Evolutionary conservation across 2,329 filamentous ascomycete genomes (phyloP).

Genomic region (Hysterium pulicare): DNA sequence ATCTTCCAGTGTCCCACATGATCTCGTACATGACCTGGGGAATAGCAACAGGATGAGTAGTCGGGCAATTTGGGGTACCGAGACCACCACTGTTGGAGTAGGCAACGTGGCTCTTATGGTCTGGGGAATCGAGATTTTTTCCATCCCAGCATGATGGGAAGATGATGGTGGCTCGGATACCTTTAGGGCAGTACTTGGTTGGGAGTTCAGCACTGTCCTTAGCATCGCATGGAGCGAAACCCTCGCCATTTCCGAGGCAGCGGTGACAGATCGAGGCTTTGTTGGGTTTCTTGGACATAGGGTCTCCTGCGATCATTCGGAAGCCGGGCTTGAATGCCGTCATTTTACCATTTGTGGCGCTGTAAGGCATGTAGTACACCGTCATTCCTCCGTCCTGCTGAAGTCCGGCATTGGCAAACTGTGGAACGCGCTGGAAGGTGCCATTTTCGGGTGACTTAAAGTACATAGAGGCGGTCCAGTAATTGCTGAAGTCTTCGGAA

Average conservation of each 20-base stretch:
- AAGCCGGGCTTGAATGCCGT: slow-evolving; percentile 68
- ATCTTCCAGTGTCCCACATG: slow-evolving; percentile 41
- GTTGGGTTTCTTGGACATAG: slow-evolving; percentile 29
- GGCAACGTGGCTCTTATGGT: slow-evolving; percentile 39
- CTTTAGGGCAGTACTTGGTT: slow-evolving; percentile 74
- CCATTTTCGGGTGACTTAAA: slow-evolving; percentile 31
- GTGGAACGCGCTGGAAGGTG: slow-evolving; percentile 30
- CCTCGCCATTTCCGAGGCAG: slow-evolving; percentile 14
- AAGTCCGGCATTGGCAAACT: slow-evolving; percentile 27
- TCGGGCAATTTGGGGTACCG: slow-evolving; percentile 47
- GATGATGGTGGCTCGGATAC: slow-evolving; percentile 67
- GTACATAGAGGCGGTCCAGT: slow-evolving; percentile 31
- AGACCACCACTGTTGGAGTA: slow-evolving; percentile 11
- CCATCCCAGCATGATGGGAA: slow-evolving; percentile 75
- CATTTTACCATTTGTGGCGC: slow-evolving; percentile 54
- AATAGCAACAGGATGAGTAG: slow-evolving; percentile 43
- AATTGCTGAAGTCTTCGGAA: slow-evolving; percentile 25
- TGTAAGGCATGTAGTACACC: slow-evolving; percentile 75
- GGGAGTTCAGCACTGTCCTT: slow-evolving; percentile 36
- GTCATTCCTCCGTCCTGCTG: slow-evolving; percentile 31
- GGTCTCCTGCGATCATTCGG: slow-evolving; percentile 66
- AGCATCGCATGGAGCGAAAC: slow-evolving; percentile 18
- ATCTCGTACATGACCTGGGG: slow-evolving; percentile 48
- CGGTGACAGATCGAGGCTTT: slow-evolving; percentile 17
- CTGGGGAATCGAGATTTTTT: slow-evolving; percentile 49